Conservation (phyloP, 129 eudicot genomes). For the Flaveria bidentis region DNA sequence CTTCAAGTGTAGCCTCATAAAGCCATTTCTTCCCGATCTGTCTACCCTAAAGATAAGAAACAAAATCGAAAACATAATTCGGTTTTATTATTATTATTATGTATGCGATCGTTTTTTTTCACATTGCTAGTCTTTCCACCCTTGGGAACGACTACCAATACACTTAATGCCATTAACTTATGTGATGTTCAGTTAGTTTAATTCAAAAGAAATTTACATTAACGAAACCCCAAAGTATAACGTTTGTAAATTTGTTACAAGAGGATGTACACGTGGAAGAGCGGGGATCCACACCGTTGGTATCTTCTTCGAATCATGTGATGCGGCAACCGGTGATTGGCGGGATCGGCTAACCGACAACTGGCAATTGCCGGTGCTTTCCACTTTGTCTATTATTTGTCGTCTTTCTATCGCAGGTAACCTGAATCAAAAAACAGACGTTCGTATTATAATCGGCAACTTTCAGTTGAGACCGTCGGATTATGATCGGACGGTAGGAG, state of each 20-base stretch:
- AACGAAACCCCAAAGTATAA: too few species aligned
- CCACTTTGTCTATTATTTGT: constrained; percentile 19
- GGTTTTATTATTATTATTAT: too few species aligned
- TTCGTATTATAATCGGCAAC: neutral
- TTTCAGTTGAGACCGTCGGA: constrained; percentile 11
- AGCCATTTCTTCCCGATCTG: too few species aligned
- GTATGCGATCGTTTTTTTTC: too few species aligned
- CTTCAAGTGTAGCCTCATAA: too few species aligned
- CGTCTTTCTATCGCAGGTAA: constrained; percentile 8
- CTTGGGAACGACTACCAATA: too few species aligned
- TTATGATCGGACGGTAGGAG: constrained; percentile 20
- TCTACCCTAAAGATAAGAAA: too few species aligned
- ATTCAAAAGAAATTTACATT: too few species aligned
- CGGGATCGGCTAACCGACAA: constrained; percentile 24
- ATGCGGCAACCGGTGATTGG: constrained; percentile 25
- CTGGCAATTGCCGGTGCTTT: constrained; percentile 27
- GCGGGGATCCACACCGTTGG: neutral
- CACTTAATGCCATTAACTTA: too few species aligned
- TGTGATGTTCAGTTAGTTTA: too few species aligned
- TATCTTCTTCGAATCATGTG: constrained; percentile 13
- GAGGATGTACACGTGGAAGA: constrained; percentile 29
- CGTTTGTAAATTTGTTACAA: neutral
- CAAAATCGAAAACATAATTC: too few species aligned
- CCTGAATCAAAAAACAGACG: constrained; percentile 18
- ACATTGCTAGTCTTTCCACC: too few species aligned